Evolutionary conservation across 129 eudicot genomes (phyloP), one percentile per base, ranked within the genome.

Genomic region (Lactuca saligna): DNA sequence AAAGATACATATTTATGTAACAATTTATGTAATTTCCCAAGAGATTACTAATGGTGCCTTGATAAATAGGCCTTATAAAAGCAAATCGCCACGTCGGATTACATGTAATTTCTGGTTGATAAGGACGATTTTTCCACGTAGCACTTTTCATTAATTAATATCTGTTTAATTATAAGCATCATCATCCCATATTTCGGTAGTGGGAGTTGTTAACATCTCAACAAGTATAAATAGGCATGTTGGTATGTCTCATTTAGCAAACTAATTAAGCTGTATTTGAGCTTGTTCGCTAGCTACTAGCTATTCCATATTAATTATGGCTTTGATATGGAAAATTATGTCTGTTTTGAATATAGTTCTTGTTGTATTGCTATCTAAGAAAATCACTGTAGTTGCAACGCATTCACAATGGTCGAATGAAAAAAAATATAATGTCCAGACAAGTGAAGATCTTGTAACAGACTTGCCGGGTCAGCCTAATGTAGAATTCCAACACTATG

Each of bases 401-500:
- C 75, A 79, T 72, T 72, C 76, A 58, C 86, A 76, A 33, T 58
- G 77, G 82, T 72, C 85, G 70, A 54, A 51, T 57, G 82, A 79
- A 50, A 81, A 58, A 64, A 86, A 77, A 66, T 53, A 62, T 16
- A 71, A 79, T 9, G 65, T 63, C 14, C 57, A 67, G 59, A 72
- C 57, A 17, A 67, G 34, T 71, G 82, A 85, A 71, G 83, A 90
- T 82, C 87, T 85, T 57, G 95, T 87, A 62, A 80, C 80, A 50
- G 62, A 77, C 49, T 79, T 85, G 80, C 95, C 95, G 4, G 82
- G 89, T 70, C 91, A 85, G 70, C 90, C 88, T 32, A 71, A 73
- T 13, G 83, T 90, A 29, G 84, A 82, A 59, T 90, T 90, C 61
- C 68, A 58, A 38, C 97, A 90, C 55, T 86, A 86, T 82, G 90